These are phyloP conservation scores for Podila epicladia DNA, from an alignment of 192 early-diverging fungal species.

Conservation along the genomic window DNA sequence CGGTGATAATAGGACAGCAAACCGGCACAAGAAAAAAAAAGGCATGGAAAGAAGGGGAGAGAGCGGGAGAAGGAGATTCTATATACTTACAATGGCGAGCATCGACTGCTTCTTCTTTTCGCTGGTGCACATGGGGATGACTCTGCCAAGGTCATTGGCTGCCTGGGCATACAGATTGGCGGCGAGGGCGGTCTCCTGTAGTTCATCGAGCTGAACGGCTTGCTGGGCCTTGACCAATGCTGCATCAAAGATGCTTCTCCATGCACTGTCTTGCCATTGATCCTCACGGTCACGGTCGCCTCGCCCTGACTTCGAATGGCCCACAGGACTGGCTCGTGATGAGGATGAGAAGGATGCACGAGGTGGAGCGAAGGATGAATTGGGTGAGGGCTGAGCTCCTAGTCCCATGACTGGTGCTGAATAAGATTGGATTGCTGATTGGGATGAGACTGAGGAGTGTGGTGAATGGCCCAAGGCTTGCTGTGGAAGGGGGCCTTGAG, in stretches of 20 bases:
- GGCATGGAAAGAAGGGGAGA: neutral
- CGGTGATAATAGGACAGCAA: too few relatives aligned
- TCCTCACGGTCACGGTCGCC: constrained; percentile 24
- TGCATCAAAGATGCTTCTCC: constrained; percentile 47
- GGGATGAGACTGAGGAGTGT: constrained; percentile 36
- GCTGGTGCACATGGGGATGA: constrained; percentile 48
- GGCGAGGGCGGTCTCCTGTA: constrained; percentile 36
- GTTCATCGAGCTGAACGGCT: constrained; percentile 45
- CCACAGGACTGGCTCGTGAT: constrained; percentile 28
- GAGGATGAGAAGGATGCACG: constrained; percentile 33
- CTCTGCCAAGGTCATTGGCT: constrained; percentile 42
- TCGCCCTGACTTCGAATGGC: neutral
- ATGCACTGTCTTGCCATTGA: constrained; percentile 18
- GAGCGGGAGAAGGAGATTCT: neutral
- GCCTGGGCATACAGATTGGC: constrained; percentile 47
- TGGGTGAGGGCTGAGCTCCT: neutral
- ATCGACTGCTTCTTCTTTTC: constrained; percentile 52
- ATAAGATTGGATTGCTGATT: constrained; percentile 6
- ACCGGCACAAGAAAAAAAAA: neutral
- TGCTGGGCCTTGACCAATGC: constrained; percentile 48
- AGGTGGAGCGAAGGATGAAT: constrained; percentile 17
- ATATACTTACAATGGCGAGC: constrained; percentile 41
- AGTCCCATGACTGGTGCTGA: constrained; percentile 1
- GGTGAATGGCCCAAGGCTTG: constrained; percentile 15
- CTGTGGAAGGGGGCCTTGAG: constrained; percentile 29